Evolutionary conservation across 192 early-diverging fungal species (phyloP).

Genomic region (Irineochytrium annulatum): DNA sequence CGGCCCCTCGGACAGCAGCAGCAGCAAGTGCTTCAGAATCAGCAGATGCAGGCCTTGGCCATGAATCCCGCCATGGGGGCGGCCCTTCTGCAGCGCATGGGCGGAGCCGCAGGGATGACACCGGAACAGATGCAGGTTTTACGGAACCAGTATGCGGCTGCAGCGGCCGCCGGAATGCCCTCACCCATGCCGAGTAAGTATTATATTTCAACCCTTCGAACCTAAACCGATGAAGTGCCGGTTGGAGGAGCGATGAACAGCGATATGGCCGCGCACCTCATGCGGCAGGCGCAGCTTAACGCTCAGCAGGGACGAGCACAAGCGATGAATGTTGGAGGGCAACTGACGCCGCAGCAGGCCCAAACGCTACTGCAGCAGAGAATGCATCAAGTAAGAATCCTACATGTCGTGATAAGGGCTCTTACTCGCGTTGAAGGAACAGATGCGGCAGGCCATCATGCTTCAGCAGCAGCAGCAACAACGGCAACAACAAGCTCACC

Average conservation of each 20-base stretch:
- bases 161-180: not conserved
- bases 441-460: not conserved
- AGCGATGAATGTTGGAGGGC: not conserved
- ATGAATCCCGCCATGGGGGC: not conserved
- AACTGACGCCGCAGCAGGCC: not conserved
- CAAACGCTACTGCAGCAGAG: not conserved
- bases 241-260: too few species aligned
- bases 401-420: not conserved
- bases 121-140: not conserved
- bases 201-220: not conserved
- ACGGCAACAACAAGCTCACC: slow-evolving; percentile 4
- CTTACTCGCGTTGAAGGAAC: not conserved
- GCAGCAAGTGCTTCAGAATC: not conserved
- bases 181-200: not conserved
- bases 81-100: not conserved
- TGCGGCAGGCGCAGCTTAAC: too few species aligned
- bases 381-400: not conserved
- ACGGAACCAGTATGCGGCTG: slow-evolving; percentile 2
- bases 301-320: too few species aligned
- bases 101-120: not conserved
- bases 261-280: too few species aligned
- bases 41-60: not conserved
- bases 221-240: not conserved
- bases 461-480: slow-evolving; percentile 2
- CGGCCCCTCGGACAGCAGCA: not conserved